Base-by-base conservation (phyloP, 2,329 filamentous ascomycete species). In the Colletotrichum cuscutae region DNA sequence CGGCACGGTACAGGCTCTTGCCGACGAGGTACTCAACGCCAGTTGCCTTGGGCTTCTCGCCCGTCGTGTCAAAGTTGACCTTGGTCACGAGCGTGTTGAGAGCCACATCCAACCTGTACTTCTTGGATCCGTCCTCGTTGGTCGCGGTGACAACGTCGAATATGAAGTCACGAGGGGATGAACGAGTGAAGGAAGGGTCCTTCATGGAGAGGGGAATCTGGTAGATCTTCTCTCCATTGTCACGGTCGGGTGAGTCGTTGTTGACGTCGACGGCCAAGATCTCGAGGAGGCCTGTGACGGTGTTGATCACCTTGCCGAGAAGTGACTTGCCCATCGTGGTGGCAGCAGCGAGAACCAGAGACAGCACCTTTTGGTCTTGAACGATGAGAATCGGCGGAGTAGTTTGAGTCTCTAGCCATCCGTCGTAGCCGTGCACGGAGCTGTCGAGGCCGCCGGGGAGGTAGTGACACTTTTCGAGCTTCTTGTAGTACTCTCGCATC, bases 401-500 rank as follows among this genome's bases (percentile, higher is more conserved):
- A 5, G 59, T 68, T 15, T 65, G 66, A 4, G 53, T 61, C 59
- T 65, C 28, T 2, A 89, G 81, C 87, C 87, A 90, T 7, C 88
- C 89, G 56, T 86, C 79, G 73, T 86, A 88, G 5, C 89, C 89
- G 75, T 91, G 89, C 3, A 86, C 87, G 22, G 79, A 57, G 13
- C 83, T 72, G n/a, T 81, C 82, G 59, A 79, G 80, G 3, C 26
- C 53, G 13, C 58, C 58, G 12, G 83, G 80, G 3, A 89, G 80
- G 78, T 91, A 89, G 46, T 83, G 77, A 82, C 88, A 88, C 64
- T 85, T 84, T 81, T 92, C 90, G 8, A 92, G 78, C 77, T 84
- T 86, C 76, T 84, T 79, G 68, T 88, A 89, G 80, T 91, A 90
- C 74, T 86, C 82, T 72, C 89, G 84, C 89, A 93, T 92, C 71